These are phyloP conservation scores for Gaeumannomyces tritici DNA, from an alignment of 2,329 filamentous ascomycete genomes.

Conservation along the genomic window DNA sequence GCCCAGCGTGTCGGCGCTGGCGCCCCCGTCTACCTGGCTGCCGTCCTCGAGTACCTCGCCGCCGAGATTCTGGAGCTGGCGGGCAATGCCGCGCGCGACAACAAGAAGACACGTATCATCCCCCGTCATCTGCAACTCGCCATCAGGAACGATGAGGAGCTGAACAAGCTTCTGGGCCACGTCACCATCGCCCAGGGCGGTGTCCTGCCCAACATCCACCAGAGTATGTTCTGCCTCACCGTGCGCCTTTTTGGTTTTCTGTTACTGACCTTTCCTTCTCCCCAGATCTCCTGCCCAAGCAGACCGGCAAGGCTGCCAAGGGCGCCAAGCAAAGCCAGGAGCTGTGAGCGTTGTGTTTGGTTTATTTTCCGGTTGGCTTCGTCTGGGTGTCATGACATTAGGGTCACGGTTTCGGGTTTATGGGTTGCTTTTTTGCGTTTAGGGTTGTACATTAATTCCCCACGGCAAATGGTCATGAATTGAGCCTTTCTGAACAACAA, in stretches of 20 bases:
- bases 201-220: slow-evolving; percentile 95
- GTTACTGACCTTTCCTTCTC: slow-evolving; percentile 13
- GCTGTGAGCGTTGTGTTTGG: slow-evolving; percentile 54
- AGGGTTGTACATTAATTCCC: slow-evolving; percentile 67
- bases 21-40: slow-evolving; percentile 95
- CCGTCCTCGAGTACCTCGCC: slow-evolving; percentile 95
- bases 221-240: slow-evolving; percentile 59
- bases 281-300: slow-evolving; percentile 95
- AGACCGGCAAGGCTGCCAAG: slow-evolving; percentile 71
- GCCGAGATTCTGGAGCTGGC: slow-evolving; percentile 96
- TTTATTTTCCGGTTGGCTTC: slow-evolving; percentile 51
- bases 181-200: slow-evolving; percentile 96
- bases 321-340: slow-evolving; percentile 91
- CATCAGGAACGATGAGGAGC: slow-evolving; percentile 95
- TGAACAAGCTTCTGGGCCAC: slow-evolving; percentile 93
- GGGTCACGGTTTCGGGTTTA: slow-evolving; percentile 65
- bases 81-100: slow-evolving; percentile 97
- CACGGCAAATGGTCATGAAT: slow-evolving; percentile 55
- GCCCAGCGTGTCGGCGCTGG: slow-evolving; percentile 98
- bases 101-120: slow-evolving; percentile 99
- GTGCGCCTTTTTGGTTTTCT: background rate
- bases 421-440: slow-evolving; percentile 49
- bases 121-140: slow-evolving; percentile 95
- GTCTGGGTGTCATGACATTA: slow-evolving; percentile 73
- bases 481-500: slow-evolving; percentile 40